phyloP scores from a whole-genome alignment of 768 basidiomycete species.

The Mycena venus region DNA sequence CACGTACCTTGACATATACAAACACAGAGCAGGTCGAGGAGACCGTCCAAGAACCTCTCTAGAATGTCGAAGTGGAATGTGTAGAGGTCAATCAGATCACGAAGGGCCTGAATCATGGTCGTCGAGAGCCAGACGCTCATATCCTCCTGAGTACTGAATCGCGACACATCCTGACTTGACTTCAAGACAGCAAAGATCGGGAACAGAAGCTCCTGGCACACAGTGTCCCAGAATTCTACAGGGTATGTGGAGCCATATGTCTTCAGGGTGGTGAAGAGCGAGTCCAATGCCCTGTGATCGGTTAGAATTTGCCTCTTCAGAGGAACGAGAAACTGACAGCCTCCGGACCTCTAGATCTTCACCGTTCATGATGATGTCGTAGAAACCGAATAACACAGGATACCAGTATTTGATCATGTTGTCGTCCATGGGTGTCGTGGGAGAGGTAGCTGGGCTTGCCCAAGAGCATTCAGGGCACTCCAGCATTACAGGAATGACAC shows the following conservation, averaged over 20 bases:
- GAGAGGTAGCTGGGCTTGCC: slow-evolving; percentile 38
- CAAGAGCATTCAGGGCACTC: slow-evolving; percentile 77
- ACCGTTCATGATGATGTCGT: slow-evolving; percentile 99
- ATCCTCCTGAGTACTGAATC: slow-evolving; percentile 97
- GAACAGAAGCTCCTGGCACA: slow-evolving; percentile 96
- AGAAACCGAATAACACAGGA: slow-evolving; percentile 97
- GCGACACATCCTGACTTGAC: slow-evolving; percentile 90
- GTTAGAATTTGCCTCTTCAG: slow-evolving; percentile 19
- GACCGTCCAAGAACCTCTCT: slow-evolving; percentile 91
- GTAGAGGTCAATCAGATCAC: slow-evolving; percentile 95
- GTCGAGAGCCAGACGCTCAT: slow-evolving; percentile 99
- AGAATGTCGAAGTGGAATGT: slow-evolving; percentile 95
- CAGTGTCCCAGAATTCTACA: slow-evolving; percentile 97
- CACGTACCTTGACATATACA: slow-evolving; percentile 96
- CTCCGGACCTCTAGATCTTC: slow-evolving; percentile 98
- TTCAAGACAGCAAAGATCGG: slow-evolving; percentile 98
- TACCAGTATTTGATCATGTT: slow-evolving; percentile 98
- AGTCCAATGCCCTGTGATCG: slow-evolving; percentile 87
- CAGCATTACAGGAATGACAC: slow-evolving; percentile 93
- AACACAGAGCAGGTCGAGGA: slow-evolving; percentile 92
- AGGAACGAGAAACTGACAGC: slow-evolving; percentile 69
- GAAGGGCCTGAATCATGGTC: slow-evolving; percentile 97
- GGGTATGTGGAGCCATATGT: slow-evolving; percentile 88
- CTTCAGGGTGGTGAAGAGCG: slow-evolving; percentile 94
- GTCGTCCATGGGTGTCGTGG: slow-evolving; percentile 70